Evolutionary conservation across 1,284 basidiomycete genomes (phyloP).

Genomic region (Apiotrichum veenhuisii): DNA sequence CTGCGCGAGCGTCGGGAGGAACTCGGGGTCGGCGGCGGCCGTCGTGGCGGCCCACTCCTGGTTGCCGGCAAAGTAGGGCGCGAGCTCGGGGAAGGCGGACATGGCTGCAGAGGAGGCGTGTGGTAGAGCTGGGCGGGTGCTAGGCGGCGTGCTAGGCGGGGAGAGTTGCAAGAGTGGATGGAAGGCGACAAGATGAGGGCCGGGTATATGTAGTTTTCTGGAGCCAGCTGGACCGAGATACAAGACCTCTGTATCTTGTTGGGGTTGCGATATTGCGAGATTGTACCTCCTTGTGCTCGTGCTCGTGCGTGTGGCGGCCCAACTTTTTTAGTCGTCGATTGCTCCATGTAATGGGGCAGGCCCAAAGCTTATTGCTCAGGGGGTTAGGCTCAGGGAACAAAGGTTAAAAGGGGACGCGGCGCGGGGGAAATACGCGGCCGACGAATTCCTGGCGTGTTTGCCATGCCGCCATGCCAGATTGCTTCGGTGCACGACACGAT

Average conservation of each 20-base stretch:
- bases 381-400: neutral
- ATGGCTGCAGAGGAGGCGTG: neutral
- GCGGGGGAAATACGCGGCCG: too few species aligned
- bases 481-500: too few species aligned
- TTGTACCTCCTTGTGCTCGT: too few species aligned
- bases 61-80: constrained; percentile 34
- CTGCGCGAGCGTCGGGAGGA: constrained; percentile 35
- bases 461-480: too few species aligned
- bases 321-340: too few species aligned
- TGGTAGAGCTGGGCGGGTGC: neutral
- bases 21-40: constrained; percentile 28
- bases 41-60: constrained; percentile 35
- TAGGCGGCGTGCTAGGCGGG: neutral
- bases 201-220: neutral
- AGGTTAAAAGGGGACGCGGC: neutral
- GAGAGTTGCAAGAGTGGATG: neutral
- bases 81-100: constrained; percentile 21
- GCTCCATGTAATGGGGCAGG: neutral
- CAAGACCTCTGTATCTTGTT: too few species aligned
- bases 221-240: neutral
- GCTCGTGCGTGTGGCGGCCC: too few species aligned
- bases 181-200: neutral
- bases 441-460: too few species aligned
- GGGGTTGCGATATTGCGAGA: too few species aligned
- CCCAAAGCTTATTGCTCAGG: neutral